phyloP scores from a whole-genome alignment of 257 asterid genomes.

The Voacanga thouarsii region DNA sequence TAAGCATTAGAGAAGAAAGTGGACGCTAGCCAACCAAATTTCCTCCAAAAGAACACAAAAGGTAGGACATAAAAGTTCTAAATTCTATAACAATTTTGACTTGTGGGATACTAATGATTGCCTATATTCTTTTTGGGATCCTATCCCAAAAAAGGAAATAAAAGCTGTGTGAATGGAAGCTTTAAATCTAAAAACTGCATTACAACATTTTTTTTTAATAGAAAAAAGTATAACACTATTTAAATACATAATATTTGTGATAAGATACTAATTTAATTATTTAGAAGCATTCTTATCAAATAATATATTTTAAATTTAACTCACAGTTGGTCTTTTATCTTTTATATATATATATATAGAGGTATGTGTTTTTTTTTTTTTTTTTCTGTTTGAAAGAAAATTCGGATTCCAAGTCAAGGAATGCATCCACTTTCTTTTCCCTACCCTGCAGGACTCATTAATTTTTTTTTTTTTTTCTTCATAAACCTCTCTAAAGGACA shows the following conservation, averaged over 20 bases:
- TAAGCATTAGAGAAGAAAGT: not conserved
- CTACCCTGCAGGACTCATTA: no score
- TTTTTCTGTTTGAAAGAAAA: not conserved
- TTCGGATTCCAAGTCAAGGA: no score
- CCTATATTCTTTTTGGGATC: slow-evolving; percentile 2
- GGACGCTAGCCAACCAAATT: not conserved
- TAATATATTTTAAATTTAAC: no score
- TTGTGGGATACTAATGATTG: slow-evolving; percentile 5
- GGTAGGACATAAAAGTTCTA: not conserved
- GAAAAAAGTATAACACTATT: no score
- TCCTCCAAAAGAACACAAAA: not conserved
- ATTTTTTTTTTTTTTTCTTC: no score
- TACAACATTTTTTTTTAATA: not conserved
- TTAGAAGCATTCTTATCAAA: not conserved
- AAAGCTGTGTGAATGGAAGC: not conserved
- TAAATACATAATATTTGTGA: no score
- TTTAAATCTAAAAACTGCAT: not conserved
- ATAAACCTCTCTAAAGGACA: no score
- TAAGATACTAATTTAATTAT: not conserved
- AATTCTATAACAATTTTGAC: not conserved
- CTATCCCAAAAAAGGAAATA: not conserved
- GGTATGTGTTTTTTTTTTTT: no score
- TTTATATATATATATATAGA: no score
- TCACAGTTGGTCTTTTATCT: no score
- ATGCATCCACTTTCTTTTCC: no score